Base-by-base conservation (phyloP, 106 monocot genomes). In the Dioscorea dumetorum region DNA sequence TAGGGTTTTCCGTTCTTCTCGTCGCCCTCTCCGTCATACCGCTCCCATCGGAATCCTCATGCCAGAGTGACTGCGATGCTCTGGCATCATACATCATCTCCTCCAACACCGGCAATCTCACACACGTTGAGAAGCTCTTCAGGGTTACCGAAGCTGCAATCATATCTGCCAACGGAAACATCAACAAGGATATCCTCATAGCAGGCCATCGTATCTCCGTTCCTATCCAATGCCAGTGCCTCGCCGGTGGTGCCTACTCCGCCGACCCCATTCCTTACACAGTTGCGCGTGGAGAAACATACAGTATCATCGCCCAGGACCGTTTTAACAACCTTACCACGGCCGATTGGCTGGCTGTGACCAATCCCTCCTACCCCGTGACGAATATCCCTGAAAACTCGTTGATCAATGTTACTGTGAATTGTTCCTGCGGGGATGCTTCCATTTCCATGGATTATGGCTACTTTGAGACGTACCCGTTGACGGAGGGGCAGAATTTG, bases 81-180 rank as follows among this genome's bases (percentile, higher is more conserved):
- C 58, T 70, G 15, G 70, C 24, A 18, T 70, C 70, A 7, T 70
- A 58, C 70, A 58, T 58, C 70, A 19, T 70, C 34, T 18, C 70
- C 13, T 11, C 5, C n/a, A 14, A 58, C 9, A 41, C 41, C 23
- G 24, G 35, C 22, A 58, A 57, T 22, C 57, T 70, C 33, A 58
- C 58, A 35, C 20, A 34, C 58, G 48, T 70, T 35, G 5, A 32
- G 58, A 21, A 33, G 21, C 70, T 58, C 58, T 70, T 70, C 34
- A 18, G 20, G 4, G 19, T 48, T 20, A 4, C 15, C 17, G 8
- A 19, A 11, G 8, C 33, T 2, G 8, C 52, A 8, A 12, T 59
- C 16, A 22, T 21, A 6, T 8, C 64, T 0, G 33, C 33, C 48
- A 64, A 19, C 64, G 48, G 21, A 18, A 34, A 16, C 64, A 18